These are phyloP conservation scores for Wickerhamia fluorescens DNA, from an alignment of 805 yeast genomes.

Conservation along the genomic window DNA sequence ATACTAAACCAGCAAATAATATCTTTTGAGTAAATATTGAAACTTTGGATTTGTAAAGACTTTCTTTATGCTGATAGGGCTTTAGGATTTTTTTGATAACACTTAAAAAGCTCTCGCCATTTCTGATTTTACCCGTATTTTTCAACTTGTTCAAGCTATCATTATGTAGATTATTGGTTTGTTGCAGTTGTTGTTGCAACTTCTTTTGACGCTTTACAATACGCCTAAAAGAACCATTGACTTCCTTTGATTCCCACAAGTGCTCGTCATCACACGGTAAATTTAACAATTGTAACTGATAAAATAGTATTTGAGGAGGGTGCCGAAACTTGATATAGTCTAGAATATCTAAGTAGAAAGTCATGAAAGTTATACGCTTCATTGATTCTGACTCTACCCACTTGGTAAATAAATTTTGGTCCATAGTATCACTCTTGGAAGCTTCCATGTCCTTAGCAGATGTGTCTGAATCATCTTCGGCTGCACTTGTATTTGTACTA, in stretches of 20 bases:
- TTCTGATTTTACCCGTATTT: conserved; percentile 3
- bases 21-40: conserved; percentile 59
- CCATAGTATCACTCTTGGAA: conserved; percentile 15
- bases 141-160: no score
- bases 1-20: conserved; percentile 57
- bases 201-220: conserved; percentile 31
- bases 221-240: conserved; percentile 32
- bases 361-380: conserved; percentile 73
- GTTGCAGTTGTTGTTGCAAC: conserved; percentile 12
- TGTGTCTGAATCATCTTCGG: conserved; percentile 30
- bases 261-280: conserved; percentile 36
- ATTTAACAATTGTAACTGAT: conserved; percentile 32
- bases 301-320: conserved; percentile 38
- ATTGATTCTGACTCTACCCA: conserved; percentile 80
- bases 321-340: conserved; percentile 80
- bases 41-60: conserved; percentile 7
- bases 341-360: conserved; percentile 72
- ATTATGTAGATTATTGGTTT: no score
- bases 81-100: conserved; percentile 54
- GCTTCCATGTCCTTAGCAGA: conserved; percentile 9
- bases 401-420: conserved; percentile 38
- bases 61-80: conserved; percentile 31
- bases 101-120: conserved; percentile 40
- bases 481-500: conserved; percentile 22
- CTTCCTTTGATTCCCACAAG: conserved; percentile 33